Conservation (phyloP, 495 filamentous ascomycete species). For the Entonaema liquescens region DNA sequence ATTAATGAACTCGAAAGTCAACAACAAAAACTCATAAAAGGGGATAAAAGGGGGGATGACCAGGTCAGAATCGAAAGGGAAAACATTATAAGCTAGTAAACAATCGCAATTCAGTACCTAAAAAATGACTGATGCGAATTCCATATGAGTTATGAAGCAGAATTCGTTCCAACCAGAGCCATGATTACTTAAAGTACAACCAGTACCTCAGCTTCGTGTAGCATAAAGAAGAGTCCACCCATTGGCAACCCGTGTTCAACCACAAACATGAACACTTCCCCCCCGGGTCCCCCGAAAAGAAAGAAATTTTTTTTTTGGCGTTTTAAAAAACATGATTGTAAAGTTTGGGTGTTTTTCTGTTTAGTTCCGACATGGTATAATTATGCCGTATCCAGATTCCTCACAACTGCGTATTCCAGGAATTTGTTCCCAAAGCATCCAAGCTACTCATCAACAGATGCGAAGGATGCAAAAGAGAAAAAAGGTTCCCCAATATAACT, state of each 20-base stretch:
- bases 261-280: background rate
- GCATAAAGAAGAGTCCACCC: background rate
- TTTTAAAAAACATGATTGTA: background rate
- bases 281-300: background rate
- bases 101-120: background rate
- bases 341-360: background rate
- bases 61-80: background rate
- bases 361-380: background rate
- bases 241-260: conserved; percentile 2
- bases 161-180: conserved; percentile 7
- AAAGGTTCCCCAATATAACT: background rate
- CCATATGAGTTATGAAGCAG: conserved; percentile 6
- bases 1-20: background rate
- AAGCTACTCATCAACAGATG: conserved; percentile 4
- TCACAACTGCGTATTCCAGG: background rate
- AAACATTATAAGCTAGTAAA: background rate
- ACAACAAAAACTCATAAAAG: background rate
- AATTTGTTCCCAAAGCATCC: conserved; percentile 3
- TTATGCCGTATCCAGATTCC: conserved; percentile 2
- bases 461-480: background rate
- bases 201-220: background rate
- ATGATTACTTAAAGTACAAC: background rate
- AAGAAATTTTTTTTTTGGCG: no score
- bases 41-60: background rate
- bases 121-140: background rate